phyloP scores from a whole-genome alignment of 2,329 filamentous ascomycete species.

The Chaetomiaceae sp. region DNA sequence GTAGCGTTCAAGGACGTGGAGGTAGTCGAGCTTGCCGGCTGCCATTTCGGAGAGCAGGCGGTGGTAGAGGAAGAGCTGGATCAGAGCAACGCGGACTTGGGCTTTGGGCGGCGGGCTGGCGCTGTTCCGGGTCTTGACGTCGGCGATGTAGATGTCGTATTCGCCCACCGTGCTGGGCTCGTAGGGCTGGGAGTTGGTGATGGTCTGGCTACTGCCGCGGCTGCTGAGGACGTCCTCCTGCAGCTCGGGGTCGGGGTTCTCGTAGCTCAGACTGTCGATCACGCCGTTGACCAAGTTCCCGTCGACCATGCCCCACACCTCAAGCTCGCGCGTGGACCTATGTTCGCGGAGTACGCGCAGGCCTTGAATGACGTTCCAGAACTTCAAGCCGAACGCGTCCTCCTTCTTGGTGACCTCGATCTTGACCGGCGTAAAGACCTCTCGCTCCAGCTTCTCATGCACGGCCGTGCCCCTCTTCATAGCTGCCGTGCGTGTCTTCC shows the following conservation, averaged over 20 bases:
- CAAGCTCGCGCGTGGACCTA: constrained; percentile 68
- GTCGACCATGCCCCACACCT: constrained; percentile 79
- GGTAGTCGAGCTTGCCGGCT: constrained; percentile 62
- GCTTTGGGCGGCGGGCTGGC: constrained; percentile 58
- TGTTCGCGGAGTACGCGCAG: constrained; percentile 65
- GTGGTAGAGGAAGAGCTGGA: constrained; percentile 89
- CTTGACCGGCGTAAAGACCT: constrained; percentile 71
- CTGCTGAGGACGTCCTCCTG: constrained; percentile 52
- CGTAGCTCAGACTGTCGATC: constrained; percentile 77
- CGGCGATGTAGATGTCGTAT: constrained; percentile 63
- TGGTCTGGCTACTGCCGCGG: constrained; percentile 27
- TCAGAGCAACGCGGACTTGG: constrained; percentile 66
- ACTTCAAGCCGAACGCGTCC: constrained; percentile 71
- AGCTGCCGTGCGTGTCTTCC: constrained; percentile 66
- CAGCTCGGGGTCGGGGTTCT: constrained; percentile 65
- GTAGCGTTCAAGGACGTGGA: constrained; percentile 65
- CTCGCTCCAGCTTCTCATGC: constrained; percentile 76
- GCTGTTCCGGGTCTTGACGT: constrained; percentile 77
- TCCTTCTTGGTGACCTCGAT: constrained; percentile 69
- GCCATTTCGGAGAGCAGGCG: constrained; percentile 74
- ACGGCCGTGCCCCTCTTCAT: constrained; percentile 80
- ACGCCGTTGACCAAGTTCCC: constrained; percentile 81
- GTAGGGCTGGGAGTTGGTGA: constrained; percentile 25
- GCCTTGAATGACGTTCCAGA: constrained; percentile 91
- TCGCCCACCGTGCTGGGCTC: constrained; percentile 10